A percentile compares a stretch with the other conserved stretches of the same genome.
Evolutionary conservation across 352 stramenopile genomes (phyloP).

Genomic region (Phytophthora melonis): DNA sequence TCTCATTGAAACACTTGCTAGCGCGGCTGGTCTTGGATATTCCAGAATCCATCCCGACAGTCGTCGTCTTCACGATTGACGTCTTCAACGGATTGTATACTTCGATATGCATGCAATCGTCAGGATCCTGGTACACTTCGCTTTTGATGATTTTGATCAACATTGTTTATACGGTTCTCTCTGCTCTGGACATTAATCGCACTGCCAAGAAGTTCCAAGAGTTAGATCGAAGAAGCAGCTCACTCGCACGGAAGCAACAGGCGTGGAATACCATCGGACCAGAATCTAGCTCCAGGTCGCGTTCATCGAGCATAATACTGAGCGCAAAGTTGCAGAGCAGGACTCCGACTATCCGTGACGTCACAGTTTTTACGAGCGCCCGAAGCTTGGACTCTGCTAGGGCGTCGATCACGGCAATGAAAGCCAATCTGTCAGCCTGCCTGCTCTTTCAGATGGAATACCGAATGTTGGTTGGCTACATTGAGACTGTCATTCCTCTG

Average conservation of each 20-base stretch:
- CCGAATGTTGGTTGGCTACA: slow-evolving; percentile 17
- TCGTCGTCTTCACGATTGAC: slow-evolving; percentile 29
- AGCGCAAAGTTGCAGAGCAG: neutral
- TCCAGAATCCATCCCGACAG: slow-evolving; percentile 9
- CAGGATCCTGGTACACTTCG: slow-evolving; percentile 14
- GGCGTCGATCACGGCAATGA: slow-evolving; percentile 8
- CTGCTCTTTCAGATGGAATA: slow-evolving; percentile 33
- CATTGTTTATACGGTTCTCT: slow-evolving; percentile 11
- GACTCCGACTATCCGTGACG: neutral
- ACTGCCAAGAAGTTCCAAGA: slow-evolving; percentile 9
- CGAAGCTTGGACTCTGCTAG: neutral
- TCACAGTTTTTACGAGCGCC: slow-evolving; percentile 1
- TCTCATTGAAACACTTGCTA: slow-evolving; percentile 19
- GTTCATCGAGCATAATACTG: slow-evolving; percentile 4
- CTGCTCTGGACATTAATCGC: slow-evolving; percentile 17
- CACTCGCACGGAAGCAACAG: neutral
- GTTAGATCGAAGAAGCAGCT: slow-evolving; percentile 1
- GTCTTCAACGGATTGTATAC: slow-evolving; percentile 29
- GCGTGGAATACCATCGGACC: neutral
- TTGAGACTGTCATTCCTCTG: slow-evolving; percentile 15
- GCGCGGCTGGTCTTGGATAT: slow-evolving; percentile 7
- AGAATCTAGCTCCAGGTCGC: neutral
- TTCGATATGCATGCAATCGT: slow-evolving; percentile 24
- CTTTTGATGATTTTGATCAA: slow-evolving; percentile 22
- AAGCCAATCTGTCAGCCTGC: slow-evolving; percentile 2